These are phyloP conservation scores for Raphanus raphanistrum DNA, from an alignment of 345 rosid genomes.

Conservation along the genomic window DNA sequence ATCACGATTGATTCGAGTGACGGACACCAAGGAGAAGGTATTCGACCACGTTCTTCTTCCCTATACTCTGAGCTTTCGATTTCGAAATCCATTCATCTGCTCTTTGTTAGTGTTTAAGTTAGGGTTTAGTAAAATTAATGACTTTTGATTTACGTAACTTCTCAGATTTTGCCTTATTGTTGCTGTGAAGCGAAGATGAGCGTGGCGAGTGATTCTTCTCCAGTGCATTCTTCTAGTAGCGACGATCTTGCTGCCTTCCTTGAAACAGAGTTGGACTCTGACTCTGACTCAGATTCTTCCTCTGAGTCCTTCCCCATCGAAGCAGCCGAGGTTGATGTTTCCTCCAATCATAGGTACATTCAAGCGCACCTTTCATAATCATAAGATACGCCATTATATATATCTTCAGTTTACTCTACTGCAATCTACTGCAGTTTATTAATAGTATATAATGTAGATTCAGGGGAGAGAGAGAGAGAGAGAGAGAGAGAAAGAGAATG, in stretches of 20 bases:
- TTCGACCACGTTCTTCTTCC: not conserved
- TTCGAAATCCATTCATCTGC: not conserved
- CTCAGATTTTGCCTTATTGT: not conserved
- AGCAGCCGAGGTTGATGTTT: constrained; percentile 31
- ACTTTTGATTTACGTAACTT: no score
- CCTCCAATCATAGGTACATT: constrained; percentile 8
- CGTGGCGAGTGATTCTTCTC: constrained; percentile 75
- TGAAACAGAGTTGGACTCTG: constrained; percentile 55
- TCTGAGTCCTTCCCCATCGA: constrained; percentile 45
- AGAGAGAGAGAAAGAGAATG: not conserved
- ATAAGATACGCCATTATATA: not conserved
- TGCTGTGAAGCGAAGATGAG: constrained; percentile 57
- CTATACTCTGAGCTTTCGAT: not conserved
- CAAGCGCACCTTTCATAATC: not conserved
- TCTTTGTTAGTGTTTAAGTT: not conserved
- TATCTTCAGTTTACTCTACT: not conserved
- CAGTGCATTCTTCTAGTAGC: constrained; percentile 76
- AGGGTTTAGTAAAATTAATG: constrained; percentile 2
- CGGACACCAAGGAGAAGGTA: constrained; percentile 4
- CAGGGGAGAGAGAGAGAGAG: constrained; percentile 21
- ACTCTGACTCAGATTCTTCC: constrained; percentile 31
- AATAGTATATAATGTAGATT: not conserved
- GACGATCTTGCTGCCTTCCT: constrained; percentile 78
- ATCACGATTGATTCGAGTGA: constrained; percentile 21
- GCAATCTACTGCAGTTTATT: not conserved